Conservation (phyloP, 257 asterid genomes). For the Solanum gracilifrons region DNA sequence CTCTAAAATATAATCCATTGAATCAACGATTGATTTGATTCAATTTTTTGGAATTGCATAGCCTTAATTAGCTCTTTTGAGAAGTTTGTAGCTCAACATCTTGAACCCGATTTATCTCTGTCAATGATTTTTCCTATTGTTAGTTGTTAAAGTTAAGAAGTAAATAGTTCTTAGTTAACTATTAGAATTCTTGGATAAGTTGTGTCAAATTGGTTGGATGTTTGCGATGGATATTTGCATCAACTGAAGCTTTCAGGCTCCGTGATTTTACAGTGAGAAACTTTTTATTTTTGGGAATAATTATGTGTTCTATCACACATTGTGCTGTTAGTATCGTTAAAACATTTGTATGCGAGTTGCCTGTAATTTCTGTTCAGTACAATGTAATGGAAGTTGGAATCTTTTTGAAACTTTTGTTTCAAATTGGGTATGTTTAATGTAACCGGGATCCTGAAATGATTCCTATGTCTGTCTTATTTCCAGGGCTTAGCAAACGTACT, state of each 20-base stretch:
- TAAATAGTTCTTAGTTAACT: background rate
- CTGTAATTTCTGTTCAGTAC: background rate
- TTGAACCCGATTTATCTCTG: background rate
- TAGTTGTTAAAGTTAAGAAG: background rate
- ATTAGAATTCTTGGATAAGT: background rate
- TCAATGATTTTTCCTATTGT: background rate
- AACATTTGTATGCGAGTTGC: background rate
- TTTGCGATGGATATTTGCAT: background rate
- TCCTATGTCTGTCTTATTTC: background rate
- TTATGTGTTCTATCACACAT: background rate
- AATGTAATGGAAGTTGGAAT: background rate
- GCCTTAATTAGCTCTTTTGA: background rate
- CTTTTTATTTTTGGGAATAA: background rate
- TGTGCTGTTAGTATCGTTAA: background rate
- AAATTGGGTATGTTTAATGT: background rate
- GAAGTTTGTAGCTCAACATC: background rate
- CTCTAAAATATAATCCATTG: background rate
- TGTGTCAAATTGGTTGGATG: background rate
- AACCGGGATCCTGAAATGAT: background rate
- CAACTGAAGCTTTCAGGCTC: background rate
- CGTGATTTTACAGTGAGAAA: background rate
- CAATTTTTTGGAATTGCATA: background rate
- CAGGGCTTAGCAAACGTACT: conserved; percentile 93
- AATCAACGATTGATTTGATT: background rate
- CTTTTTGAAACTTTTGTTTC: background rate